Base-by-base conservation (phyloP, 129 eudicot genomes). In the Solidago caesia region DNA sequence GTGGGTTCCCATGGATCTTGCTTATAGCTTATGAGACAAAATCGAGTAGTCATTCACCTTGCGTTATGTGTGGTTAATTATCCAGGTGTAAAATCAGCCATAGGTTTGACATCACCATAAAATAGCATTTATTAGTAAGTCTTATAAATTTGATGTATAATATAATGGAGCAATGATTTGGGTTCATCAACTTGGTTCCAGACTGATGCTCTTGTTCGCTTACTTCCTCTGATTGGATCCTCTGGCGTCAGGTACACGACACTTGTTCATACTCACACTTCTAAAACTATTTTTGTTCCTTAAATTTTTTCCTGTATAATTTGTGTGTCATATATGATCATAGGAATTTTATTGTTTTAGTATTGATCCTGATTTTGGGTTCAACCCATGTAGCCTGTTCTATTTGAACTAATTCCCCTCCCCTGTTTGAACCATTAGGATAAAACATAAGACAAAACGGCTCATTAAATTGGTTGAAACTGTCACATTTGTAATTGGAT, bases 181-280 rank as follows among this genome's bases (percentile, higher is more conserved):
- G 9, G 71, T 81, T 70, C 52, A 45, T 58, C 12, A 44, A 60
- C 60, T 75, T 79, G 57, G 9, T 64, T 81, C 58, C 88, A 95
- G 99, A 95, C 99, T 53, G 99, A 95, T 87, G 97, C 99, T 84
- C 89, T 95, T 16, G 92, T 85, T 70, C 94, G 89, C 64, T 82
- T 95, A 77, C 94, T 95, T 78, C 99, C 99, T 8, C 78, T 95
- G 86, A 95, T 95, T 39, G 99, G 99, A 62, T 88, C 99, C 74
- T 95, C 99, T 61, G 79, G 73, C 71, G 83, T 81, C 84, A 95
- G 99, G 99, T 95, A 75, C 81, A 72, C 42, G 9, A 55, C 64
- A 12, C 27, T 16, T 80, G 45, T 57, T 44, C 7, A 51, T 47
- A 65, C 7, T 16, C 68, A 41, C 71, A 39, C n/a, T 62, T 5